Evolutionary conservation across 1,139 yeast species (phyloP).

Genomic region (Yamadazyma oceani): DNA sequence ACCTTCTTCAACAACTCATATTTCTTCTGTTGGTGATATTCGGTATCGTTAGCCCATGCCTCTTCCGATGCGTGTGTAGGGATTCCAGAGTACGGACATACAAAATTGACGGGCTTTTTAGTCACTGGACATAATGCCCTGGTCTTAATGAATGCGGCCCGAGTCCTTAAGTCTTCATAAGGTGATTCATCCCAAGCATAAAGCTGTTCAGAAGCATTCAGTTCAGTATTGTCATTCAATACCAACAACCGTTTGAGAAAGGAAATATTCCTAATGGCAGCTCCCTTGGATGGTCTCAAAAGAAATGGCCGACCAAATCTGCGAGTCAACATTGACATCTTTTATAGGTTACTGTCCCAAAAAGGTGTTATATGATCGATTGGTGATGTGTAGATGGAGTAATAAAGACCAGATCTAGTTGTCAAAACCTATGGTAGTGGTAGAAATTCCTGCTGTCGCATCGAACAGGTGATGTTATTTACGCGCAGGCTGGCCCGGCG

Average conservation of each 20-base stretch:
- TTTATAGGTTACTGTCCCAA: too few relatives aligned
- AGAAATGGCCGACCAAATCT: not conserved
- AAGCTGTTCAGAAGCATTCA: conserved; percentile 10
- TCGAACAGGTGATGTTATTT: too few relatives aligned
- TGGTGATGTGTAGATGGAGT: too few relatives aligned
- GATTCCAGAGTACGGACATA: conserved; percentile 92
- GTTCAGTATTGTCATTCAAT: conserved; percentile 26
- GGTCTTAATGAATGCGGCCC: conserved; percentile 89
- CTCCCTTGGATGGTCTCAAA: not conserved
- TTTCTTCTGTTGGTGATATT: conserved; percentile 65
- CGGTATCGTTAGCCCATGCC: conserved; percentile 82
- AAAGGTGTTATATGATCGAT: not conserved
- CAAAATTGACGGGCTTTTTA: conserved; percentile 71
- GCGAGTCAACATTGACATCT: not conserved
- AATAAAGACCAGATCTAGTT: too few relatives aligned
- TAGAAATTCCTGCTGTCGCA: too few relatives aligned
- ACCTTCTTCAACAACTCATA: conserved; percentile 81
- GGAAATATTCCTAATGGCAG: conserved; percentile 25
- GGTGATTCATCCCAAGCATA: conserved; percentile 86
- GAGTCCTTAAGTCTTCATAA: conserved; percentile 77
- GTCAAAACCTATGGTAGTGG: too few relatives aligned
- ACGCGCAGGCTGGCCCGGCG: too few relatives aligned
- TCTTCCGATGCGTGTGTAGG: conserved; percentile 92
- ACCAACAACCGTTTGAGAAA: conserved; percentile 41
- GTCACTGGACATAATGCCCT: conserved; percentile 93